Conservation (phyloP, 306 rosid genomes). For the Glycyrrhiza uralensis region DNA sequence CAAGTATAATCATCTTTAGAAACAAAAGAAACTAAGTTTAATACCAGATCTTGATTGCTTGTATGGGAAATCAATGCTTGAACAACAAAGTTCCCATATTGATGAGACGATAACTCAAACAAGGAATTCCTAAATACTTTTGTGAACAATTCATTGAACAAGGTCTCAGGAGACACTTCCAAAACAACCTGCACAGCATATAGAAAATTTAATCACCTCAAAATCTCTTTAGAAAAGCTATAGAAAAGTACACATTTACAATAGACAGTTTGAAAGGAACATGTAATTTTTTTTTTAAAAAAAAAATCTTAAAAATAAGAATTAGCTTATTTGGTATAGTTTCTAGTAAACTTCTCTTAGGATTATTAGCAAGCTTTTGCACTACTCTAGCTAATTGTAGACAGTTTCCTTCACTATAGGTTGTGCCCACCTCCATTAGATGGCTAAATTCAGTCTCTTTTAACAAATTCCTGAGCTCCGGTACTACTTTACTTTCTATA, state of each 20-base stretch:
- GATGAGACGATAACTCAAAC: conserved; percentile 76
- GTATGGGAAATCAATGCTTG: conserved; percentile 84
- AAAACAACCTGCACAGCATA: conserved; percentile 70
- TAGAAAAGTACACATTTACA: not conserved
- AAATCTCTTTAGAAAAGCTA: not conserved
- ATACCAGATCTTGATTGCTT: conserved; percentile 56
- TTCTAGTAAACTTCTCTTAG: not conserved
- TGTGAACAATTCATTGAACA: conserved; percentile 62
- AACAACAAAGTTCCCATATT: conserved; percentile 82
- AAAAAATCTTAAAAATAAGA: not conserved
- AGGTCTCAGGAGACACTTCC: conserved; percentile 83
- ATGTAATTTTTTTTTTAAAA: not conserved
- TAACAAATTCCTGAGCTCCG: conserved; percentile 45
- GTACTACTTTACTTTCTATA: conserved; percentile 31
- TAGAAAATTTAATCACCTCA: not conserved
- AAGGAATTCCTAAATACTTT: conserved; percentile 70
- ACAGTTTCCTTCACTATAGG: not conserved
- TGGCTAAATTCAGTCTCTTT: conserved; percentile 78
- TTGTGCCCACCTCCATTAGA: conserved; percentile 87
- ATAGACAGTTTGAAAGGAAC: conserved; percentile 9
- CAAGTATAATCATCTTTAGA: not conserved
- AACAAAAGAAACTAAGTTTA: conserved; percentile 6
- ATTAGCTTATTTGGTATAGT: not conserved
- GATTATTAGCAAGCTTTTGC: not conserved
- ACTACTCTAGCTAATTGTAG: not conserved